These are phyloP conservation scores for Boletellus ananiceps DNA, from an alignment of 768 basidiomycete species.

Conservation along the genomic window DNA sequence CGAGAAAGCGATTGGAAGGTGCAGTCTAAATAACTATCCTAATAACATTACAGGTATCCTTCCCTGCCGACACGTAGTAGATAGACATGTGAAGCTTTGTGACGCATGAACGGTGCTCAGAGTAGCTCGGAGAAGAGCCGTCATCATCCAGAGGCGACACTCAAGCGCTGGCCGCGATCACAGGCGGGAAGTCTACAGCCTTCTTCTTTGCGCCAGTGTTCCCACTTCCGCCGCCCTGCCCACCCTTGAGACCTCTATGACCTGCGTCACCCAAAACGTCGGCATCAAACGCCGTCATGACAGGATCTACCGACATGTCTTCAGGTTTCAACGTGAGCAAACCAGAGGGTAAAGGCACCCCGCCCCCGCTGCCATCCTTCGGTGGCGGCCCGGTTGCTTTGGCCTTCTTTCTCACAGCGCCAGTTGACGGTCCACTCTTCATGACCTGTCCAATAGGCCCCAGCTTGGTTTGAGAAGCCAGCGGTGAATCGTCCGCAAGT, in stretches of 20 bases:
- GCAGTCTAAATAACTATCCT: conserved; percentile 21
- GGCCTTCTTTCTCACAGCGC: conserved; percentile 60
- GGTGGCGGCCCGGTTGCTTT: conserved; percentile 21
- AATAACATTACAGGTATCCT: conserved; percentile 36
- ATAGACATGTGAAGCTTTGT: conserved; percentile 12
- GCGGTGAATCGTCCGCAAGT: conserved; percentile 64
- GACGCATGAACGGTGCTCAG: background rate
- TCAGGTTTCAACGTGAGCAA: conserved; percentile 19
- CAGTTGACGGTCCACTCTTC: conserved; percentile 42
- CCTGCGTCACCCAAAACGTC: background rate
- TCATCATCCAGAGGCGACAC: background rate
- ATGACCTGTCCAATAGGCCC: conserved; percentile 76
- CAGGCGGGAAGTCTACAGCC: conserved; percentile 30
- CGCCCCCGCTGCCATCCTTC: conserved; percentile 20
- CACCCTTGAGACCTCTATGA: conserved; percentile 7
- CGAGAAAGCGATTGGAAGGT: background rate
- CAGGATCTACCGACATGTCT: conserved; percentile 19
- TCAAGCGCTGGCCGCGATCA: conserved; percentile 35
- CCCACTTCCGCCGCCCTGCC: background rate
- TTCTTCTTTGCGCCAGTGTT: conserved; percentile 21
- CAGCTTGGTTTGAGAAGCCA: conserved; percentile 59
- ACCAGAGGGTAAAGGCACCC: conserved; percentile 16
- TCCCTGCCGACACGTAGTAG: conserved; percentile 1
- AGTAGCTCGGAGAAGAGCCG: conserved; percentile 1
- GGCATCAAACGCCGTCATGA: conserved; percentile 14